These are phyloP conservation scores for Physaria fendleri DNA, from an alignment of 345 rosid genomes.

Conservation along the genomic window DNA sequence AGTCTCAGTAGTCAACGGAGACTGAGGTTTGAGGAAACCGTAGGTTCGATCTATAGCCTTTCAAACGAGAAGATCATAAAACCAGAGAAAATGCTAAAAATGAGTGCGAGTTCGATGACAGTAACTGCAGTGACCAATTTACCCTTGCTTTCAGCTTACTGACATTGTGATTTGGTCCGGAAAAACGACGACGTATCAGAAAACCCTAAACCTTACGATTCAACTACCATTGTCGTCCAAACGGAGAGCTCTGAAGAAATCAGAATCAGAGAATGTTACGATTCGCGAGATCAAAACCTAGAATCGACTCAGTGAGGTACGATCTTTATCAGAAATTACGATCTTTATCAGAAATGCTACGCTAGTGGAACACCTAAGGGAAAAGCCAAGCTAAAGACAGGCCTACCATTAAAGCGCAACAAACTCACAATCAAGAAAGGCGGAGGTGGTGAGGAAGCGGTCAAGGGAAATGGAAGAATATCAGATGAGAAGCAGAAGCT, in stretches of 20 bases:
- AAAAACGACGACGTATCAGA: not conserved
- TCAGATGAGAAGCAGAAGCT: constrained; percentile 41
- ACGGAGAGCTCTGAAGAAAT: not conserved
- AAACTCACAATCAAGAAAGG: constrained; percentile 44
- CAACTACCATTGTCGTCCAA: not conserved
- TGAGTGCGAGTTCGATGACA: constrained; percentile 9
- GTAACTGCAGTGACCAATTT: not conserved
- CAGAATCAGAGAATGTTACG: constrained; percentile 30
- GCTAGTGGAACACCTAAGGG: constrained; percentile 70
- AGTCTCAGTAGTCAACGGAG: constrained; percentile 34
- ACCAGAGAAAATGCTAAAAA: not conserved
- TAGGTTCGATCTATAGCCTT: constrained; percentile 25
- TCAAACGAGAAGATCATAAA: not conserved
- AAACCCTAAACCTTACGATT: constrained; percentile 4
- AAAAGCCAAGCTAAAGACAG: constrained; percentile 45
- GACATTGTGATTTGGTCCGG: not conserved
- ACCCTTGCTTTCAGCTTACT: constrained; percentile 1
- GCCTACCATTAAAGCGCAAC: constrained; percentile 40
- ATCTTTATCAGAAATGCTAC: constrained; percentile 43
- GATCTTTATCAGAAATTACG: constrained; percentile 38
- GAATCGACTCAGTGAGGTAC: constrained; percentile 17
- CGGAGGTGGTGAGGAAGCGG: constrained; percentile 11
- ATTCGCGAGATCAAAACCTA: constrained; percentile 22
- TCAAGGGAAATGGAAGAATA: constrained; percentile 26
- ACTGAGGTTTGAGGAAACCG: constrained; percentile 19